Conservation (phyloP, 2,329 filamentous ascomycete genomes). For the Pseudogymnoascus sp. region DNA sequence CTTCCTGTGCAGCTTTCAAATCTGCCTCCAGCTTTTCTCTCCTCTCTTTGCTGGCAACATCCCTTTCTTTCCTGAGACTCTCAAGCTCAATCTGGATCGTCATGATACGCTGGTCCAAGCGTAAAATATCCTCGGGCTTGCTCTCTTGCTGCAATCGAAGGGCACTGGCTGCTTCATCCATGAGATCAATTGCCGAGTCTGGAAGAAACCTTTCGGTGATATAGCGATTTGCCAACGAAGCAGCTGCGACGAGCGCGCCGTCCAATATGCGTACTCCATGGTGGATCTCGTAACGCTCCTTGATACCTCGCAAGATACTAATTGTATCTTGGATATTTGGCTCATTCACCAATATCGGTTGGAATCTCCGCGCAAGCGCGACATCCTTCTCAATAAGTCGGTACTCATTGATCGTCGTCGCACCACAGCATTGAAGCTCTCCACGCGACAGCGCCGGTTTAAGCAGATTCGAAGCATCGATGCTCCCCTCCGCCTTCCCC, state of each 20-base stretch:
- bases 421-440: constrained; percentile 89
- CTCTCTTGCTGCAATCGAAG: constrained; percentile 90
- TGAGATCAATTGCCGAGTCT: constrained; percentile 93
- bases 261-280: constrained; percentile 95
- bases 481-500: constrained; percentile 91
- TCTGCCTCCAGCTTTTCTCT: constrained; percentile 75
- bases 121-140: constrained; percentile 89
- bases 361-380: constrained; percentile 83
- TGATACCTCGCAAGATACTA: constrained; percentile 90
- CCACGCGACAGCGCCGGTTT: constrained; percentile 91
- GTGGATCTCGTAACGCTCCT: constrained; percentile 94
- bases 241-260: constrained; percentile 81
- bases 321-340: constrained; percentile 88
- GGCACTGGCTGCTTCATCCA: constrained; percentile 90
- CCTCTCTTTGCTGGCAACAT: constrained; percentile 79
- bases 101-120: constrained; percentile 89
- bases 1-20: constrained; percentile 67
- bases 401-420: constrained; percentile 89
- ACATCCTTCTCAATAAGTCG: constrained; percentile 93
- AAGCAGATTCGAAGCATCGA: constrained; percentile 89
- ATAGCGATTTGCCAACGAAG: constrained; percentile 88
- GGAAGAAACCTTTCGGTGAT: constrained; percentile 93
- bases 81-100: constrained; percentile 96
- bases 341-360: constrained; percentile 89
- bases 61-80: constrained; percentile 86